Evolutionary conservation across 1,139 yeast genomes (phyloP).

Genomic region (Suhomyces bribrorum): DNA sequence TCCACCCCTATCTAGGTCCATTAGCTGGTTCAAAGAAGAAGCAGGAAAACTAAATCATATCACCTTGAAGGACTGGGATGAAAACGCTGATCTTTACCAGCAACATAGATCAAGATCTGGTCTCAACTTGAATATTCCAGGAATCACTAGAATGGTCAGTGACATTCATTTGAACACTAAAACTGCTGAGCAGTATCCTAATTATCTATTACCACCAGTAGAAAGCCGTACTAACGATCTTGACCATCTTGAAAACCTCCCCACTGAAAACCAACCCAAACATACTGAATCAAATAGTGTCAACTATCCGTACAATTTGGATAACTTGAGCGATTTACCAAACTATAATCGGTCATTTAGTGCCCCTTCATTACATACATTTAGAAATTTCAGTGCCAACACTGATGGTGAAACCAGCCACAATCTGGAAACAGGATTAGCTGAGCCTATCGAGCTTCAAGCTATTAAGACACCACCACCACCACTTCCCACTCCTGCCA

Average conservation of each 20-base stretch:
- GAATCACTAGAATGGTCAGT: conserved; percentile 18
- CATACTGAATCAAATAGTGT: too few relatives aligned
- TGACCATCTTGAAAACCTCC: conserved; percentile 25
- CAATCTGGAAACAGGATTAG: background rate
- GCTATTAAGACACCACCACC: conserved; percentile 6
- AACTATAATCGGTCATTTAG: conserved; percentile 28
- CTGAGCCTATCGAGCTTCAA: background rate
- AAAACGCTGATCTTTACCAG: conserved; percentile 25
- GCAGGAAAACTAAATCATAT: conserved; percentile 21
- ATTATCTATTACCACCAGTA: conserved; percentile 23
- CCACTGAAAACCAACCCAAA: background rate
- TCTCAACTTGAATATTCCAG: conserved; percentile 17
- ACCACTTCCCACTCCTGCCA: conserved; percentile 8
- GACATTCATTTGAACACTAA: conserved; percentile 13
- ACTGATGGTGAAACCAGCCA: background rate
- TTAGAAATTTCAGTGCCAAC: conserved; percentile 20
- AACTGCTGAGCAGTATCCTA: conserved; percentile 6
- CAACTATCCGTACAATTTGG: background rate
- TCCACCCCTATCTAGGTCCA: conserved; percentile 23
- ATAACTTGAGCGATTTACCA: conserved; percentile 10
- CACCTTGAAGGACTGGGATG: conserved; percentile 36
- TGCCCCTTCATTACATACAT: conserved; percentile 48
- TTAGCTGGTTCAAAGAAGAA: conserved; percentile 15
- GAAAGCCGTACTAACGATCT: conserved; percentile 16
- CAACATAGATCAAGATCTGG: conserved; percentile 28